Conservation (phyloP, 176 grass and related monocot species). For the Neostapfia colusana region DNA sequence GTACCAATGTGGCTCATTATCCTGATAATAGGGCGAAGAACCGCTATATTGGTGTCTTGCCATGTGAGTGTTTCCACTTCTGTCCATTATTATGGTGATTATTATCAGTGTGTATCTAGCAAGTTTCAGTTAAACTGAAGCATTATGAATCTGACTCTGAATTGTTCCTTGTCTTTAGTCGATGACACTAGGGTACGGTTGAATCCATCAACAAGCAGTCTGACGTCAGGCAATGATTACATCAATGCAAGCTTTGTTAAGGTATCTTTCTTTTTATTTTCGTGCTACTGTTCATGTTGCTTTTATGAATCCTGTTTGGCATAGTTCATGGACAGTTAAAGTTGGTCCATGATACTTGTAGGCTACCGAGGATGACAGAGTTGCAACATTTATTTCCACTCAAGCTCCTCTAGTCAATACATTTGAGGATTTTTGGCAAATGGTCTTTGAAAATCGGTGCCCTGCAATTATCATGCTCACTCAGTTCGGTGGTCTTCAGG, state of each 20-base stretch:
- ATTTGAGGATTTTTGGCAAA: conserved; percentile 90
- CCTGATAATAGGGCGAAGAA: conserved; percentile 70
- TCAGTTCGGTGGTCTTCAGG: conserved; percentile 67
- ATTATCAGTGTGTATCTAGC: background rate
- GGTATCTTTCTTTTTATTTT: conserved; percentile 35
- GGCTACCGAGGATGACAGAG: conserved; percentile 47
- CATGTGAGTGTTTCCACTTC: conserved; percentile 57
- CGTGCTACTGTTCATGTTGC: background rate
- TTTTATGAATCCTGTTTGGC: background rate
- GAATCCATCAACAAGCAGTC: conserved; percentile 38
- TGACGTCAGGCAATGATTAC: conserved; percentile 44
- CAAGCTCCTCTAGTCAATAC: conserved; percentile 83
- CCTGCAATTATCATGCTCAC: conserved; percentile 90
- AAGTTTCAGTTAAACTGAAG: background rate
- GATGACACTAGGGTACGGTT: conserved; percentile 67
- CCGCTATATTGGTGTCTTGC: conserved; percentile 80
- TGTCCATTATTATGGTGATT: conserved; percentile 22
- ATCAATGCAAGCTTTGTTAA: conserved; percentile 93
- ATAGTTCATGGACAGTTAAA: conserved; percentile 19
- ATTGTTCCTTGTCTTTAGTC: conserved; percentile 49
- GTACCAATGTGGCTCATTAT: conserved; percentile 44
- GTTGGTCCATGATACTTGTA: conserved; percentile 27
- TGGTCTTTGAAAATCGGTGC: conserved; percentile 70
- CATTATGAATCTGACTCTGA: conserved; percentile 12
- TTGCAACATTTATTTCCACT: conserved; percentile 78